Evolutionary conservation across 331 rosid genomes (phyloP).

Genomic region (Cydonia oblonga): DNA sequence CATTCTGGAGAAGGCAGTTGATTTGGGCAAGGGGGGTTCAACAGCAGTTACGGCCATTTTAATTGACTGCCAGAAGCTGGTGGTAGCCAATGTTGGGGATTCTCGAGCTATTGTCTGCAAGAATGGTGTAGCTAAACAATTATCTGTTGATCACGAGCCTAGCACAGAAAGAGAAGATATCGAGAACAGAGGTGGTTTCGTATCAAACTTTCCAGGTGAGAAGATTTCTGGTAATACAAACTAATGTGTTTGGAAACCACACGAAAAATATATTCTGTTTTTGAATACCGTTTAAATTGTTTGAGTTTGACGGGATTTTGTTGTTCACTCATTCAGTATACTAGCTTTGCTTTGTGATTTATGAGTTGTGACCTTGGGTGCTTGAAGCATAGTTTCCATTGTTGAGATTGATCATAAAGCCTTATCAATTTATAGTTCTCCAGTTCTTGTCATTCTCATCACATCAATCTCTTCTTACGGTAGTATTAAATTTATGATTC

Average conservation of each 20-base stretch:
- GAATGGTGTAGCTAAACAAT: conserved; percentile 62
- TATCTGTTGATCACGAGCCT: conserved; percentile 89
- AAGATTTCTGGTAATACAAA: not conserved
- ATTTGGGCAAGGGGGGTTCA: conserved; percentile 88
- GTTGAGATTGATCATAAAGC: not conserved
- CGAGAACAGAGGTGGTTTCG: conserved; percentile 82
- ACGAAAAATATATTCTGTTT: not conserved
- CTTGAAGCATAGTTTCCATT: not conserved
- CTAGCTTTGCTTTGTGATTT: not conserved
- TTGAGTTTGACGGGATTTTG: not conserved
- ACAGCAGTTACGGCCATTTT: conserved; percentile 97
- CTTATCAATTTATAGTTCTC: not conserved
- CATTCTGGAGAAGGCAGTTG: conserved; percentile 65
- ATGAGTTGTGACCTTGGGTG: not conserved
- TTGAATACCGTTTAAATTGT: not conserved
- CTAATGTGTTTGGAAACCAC: not conserved
- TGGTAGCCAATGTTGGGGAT: conserved; percentile 90
- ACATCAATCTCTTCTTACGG: not conserved
- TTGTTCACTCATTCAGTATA: not conserved
- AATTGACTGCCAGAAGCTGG: conserved; percentile 65
- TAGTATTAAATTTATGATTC: not conserved
- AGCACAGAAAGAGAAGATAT: conserved; percentile 47
- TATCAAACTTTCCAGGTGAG: conserved; percentile 87
- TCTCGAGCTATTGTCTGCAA: conserved; percentile 72
- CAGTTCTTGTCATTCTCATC: not conserved